Base-by-base conservation (phyloP, 768 basidiomycete genomes). In the Suillus subaureus region DNA sequence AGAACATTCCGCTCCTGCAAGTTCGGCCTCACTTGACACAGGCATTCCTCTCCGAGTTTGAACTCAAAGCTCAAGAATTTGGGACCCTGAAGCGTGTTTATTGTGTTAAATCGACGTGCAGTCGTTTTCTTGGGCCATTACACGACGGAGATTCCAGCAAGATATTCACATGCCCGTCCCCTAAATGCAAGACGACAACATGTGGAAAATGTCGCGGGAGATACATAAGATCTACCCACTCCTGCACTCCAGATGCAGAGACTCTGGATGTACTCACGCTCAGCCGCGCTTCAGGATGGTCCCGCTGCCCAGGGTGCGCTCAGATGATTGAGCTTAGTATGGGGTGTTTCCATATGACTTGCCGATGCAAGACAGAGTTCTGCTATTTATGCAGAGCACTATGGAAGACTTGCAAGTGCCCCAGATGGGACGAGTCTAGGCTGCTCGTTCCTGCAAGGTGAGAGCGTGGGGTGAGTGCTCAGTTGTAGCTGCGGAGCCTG, bases 371-470 rank as follows among this genome's bases (percentile, higher is more conserved):
- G 42, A 76, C 75, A 11, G 71, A 80, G 57, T 82, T 82, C 47
- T 82, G 81, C 67, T 82, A 82, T 55, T 66, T 87, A 78, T 81
- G 87, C 79, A 61, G 80, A 79, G 82, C 70, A 28, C 77, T 62
- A 5, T 93, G 91, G 90, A 91, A 90, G 76, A 79, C 77, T 1
- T 93, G 91, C 68, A 15, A 0, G 0, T 92, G 91, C 67, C 80
- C 81, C 0, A 86, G 88, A 64, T 92, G 89, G 89, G 89, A 91
- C 26, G 90, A 91, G 70, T 45, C 23, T 5, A 64, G 67, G 9
- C 31, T 76, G 18, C 13, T 83, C 37, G 76, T 67, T 4, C 26
- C 26, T 6, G 81, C 78, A 6, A 87, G 85, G 16, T 52, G 26
- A 0, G 77, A 81, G 61, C 76, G 76, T 35, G 77, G 83, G 33